Percentiles rank a stretch among this genome's conserved stretches.
Evolutionary conservation across 1,139 yeast species (phyloP).

Genomic region (Saccharomyces hybrid): DNA sequence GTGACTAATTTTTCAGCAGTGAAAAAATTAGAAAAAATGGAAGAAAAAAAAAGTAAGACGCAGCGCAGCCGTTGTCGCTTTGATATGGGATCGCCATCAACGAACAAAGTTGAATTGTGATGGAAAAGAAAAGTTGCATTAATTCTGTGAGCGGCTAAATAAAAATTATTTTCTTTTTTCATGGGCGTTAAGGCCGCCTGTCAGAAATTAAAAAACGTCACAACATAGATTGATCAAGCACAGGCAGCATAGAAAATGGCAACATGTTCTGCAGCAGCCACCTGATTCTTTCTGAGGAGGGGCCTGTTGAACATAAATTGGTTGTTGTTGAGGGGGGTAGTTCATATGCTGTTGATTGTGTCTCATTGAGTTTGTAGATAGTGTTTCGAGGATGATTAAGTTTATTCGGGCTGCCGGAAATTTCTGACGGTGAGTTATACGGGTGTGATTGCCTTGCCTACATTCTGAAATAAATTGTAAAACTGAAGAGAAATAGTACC

Average conservation of each 20-base stretch:
- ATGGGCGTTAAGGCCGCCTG: background rate
- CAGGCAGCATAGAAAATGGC: slow-evolving; percentile 9
- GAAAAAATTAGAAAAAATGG: slow-evolving; percentile 8
- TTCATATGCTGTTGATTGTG: slow-evolving; percentile 1
- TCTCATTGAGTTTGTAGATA: background rate
- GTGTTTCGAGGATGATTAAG: background rate
- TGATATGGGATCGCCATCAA: slow-evolving; percentile 9
- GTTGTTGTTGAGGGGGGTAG: slow-evolving; percentile 4
- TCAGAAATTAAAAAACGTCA: background rate
- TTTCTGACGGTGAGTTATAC: background rate
- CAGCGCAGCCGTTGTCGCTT: slow-evolving; percentile 8
- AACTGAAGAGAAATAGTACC: background rate
- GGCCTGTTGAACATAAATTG: slow-evolving; percentile 12
- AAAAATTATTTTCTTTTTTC: no score
- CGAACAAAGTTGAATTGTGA: background rate
- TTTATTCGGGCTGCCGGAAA: background rate
- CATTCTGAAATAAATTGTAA: background rate
- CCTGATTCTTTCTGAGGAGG: slow-evolving; percentile 4
- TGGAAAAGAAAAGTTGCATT: background rate
- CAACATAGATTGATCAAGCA: slow-evolving; percentile 5
- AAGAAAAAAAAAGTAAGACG: slow-evolving; percentile 16
- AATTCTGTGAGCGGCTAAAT: no score
- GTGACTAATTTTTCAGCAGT: background rate
- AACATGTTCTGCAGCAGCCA: slow-evolving; percentile 7
- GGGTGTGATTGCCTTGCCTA: background rate